Conservation (phyloP, 2,329 filamentous ascomycete species). For the Lasiodiplodia citricola region DNA sequence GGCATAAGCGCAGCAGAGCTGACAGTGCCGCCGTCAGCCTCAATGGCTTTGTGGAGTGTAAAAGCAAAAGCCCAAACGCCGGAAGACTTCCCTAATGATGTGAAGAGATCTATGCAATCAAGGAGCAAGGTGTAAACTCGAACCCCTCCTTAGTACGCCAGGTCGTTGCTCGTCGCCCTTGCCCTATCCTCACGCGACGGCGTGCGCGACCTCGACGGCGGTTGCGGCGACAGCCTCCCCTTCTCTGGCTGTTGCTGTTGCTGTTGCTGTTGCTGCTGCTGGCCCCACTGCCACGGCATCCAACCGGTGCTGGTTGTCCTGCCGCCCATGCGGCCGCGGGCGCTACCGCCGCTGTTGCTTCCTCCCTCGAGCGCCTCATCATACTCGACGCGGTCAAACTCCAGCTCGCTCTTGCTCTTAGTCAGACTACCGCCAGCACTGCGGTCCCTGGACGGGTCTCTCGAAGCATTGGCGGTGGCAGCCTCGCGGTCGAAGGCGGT, state of each 20-base stretch:
- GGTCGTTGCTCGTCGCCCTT: slow-evolving; percentile 23
- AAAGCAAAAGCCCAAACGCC: slow-evolving; percentile 8
- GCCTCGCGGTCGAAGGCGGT: slow-evolving; percentile 82
- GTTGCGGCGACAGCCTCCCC: not conserved
- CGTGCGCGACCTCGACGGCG: slow-evolving; percentile 18
- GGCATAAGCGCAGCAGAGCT: not conserved
- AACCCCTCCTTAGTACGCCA: slow-evolving; percentile 20
- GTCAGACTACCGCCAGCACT: slow-evolving; percentile 61
- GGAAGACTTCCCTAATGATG: not conserved
- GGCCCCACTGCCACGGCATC: slow-evolving; percentile 57
- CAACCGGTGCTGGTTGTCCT: slow-evolving; percentile 46
- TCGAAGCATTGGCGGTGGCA: slow-evolving; percentile 36
- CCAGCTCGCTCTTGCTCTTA: slow-evolving; percentile 83
- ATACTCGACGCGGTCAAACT: slow-evolving; percentile 85
- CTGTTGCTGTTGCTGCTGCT: not conserved
- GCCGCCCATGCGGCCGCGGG: slow-evolving; percentile 34
- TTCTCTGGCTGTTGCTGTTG: not conserved
- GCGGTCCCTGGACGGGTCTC: slow-evolving; percentile 55
- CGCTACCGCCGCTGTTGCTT: slow-evolving; percentile 42
- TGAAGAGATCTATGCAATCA: slow-evolving; percentile 1
- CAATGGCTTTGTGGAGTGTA: not conserved
- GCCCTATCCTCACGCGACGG: slow-evolving; percentile 23
- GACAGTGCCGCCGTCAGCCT: not conserved
- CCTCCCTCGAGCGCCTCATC: slow-evolving; percentile 68
- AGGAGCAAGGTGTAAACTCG: not conserved